Base-by-base conservation (phyloP, 2,329 filamentous ascomycete genomes). In the Sporothrix dimorphospora region DNA sequence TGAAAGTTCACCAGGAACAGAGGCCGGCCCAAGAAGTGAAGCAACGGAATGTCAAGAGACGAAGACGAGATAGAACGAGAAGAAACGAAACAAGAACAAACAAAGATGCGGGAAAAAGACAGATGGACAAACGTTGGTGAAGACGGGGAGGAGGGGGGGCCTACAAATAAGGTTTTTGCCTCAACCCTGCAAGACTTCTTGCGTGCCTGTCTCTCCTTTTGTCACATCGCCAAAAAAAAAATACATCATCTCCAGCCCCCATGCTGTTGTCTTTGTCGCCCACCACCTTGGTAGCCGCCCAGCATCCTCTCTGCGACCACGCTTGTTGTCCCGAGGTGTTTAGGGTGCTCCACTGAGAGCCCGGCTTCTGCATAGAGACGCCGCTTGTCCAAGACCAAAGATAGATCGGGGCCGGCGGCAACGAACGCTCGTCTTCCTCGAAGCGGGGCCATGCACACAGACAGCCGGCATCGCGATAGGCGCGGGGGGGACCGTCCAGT, bases 1-100 rank as follows among this genome's bases (percentile, higher is more conserved):
- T 49, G 12, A 61, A 57, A n/a, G 55, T 53, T 72, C 49, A 47
- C 67, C 63, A 66, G 68, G 38, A 69, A 72, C 45, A 27, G 21
- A 70, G 21, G 45, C 53, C 38, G 30, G 38, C 21, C 40, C 24
- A 38, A 66, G 19, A 66, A 38, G 40, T 38, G 42, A 49, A 34
- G 7, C 8, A 45, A 66, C n/a, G 8, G 2, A 55, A 4, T 27
- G n/a, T 24, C 8, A 38, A 67, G 68, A 30, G 51, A 45, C 27
- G 27, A 47, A 65, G 49, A 40, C 34, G 16, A 24, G 30, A 71
- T 19, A 14, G 16, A 47, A 66, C 6, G 53, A 40, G 8, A 7
- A 11, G 5, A 45, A 9, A 51, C 11, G 14, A 51, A 45, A 7
- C 1, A 30, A 45, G 34, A 42, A 42, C 3, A 7, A 59, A 51